Conservation (phyloP, 1,139 yeast species). For the Saccharomyces hybrid region DNA sequence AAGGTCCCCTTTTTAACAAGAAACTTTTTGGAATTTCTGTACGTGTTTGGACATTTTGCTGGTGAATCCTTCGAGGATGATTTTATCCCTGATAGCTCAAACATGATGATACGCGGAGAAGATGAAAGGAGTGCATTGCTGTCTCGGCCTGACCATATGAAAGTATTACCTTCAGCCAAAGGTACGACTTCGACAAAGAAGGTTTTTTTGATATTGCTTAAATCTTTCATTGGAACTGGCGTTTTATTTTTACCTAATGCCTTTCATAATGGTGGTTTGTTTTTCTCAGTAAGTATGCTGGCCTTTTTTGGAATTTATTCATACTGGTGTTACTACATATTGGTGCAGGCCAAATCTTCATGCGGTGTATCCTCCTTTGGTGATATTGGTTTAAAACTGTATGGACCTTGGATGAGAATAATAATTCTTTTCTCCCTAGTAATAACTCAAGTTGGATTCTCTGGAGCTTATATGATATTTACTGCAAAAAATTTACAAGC, state of each 20-base stretch:
- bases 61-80: conserved; percentile 74
- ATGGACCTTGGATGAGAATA: conserved; percentile 53
- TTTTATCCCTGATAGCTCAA: conserved; percentile 38
- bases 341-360: conserved; percentile 49
- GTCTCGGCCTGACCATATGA: conserved; percentile 7
- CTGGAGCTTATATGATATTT: conserved; percentile 67
- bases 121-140: conserved; percentile 26
- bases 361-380: conserved; percentile 64
- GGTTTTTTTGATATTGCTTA: conserved; percentile 59
- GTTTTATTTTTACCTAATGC: conserved; percentile 66
- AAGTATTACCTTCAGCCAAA: conserved; percentile 21
- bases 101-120: conserved; percentile 25
- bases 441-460: conserved; percentile 67
- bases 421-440: conserved; percentile 55
- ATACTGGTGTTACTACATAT: conserved; percentile 58
- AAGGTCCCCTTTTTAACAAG: conserved; percentile 47
- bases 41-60: conserved; percentile 75
- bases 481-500: conserved; percentile 62
- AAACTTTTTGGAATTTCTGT: conserved; percentile 65
- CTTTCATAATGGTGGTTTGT: conserved; percentile 63
- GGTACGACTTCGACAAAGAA: conserved; percentile 64
- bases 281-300: conserved; percentile 48
- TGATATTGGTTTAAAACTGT: conserved; percentile 57
- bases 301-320: conserved; percentile 57
- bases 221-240: conserved; percentile 76